These are phyloP conservation scores for Sporisorium iseilematis-ciliati DNA, from an alignment of 1,284 basidiomycete species.

Conservation along the genomic window DNA sequence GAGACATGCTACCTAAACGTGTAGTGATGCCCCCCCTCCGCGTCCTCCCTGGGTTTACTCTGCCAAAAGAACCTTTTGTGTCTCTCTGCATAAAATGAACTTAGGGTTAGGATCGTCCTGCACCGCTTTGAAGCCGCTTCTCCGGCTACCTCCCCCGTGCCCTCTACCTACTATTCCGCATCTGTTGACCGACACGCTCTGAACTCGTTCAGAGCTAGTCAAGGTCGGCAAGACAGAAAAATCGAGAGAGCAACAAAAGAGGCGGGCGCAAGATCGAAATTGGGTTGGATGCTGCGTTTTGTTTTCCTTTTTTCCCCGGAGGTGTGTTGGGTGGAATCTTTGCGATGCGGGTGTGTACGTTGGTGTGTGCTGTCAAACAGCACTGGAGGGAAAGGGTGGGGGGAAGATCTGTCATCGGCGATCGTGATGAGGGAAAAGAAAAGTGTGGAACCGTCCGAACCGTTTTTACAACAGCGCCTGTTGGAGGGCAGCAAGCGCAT, in stretches of 20 bases:
- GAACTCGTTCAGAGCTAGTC: not conserved
- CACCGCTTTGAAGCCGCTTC: constrained; percentile 47
- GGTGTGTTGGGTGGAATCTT: too few species aligned
- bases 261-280: constrained; percentile 54
- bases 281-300: constrained; percentile 30
- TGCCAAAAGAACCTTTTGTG: not conserved
- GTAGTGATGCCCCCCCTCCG: not conserved
- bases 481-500: not conserved
- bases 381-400: not conserved
- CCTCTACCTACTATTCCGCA: not conserved
- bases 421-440: too few species aligned
- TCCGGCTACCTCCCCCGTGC: constrained; percentile 9
- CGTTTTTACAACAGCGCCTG: not conserved
- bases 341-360: not conserved
- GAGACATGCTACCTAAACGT: not conserved
- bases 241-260: not conserved
- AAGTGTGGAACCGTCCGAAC: not conserved
- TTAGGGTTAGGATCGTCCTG: constrained; percentile 61
- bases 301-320: not conserved
- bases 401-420: constrained; percentile 8
- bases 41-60: not conserved
- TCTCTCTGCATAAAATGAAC: constrained; percentile 30
- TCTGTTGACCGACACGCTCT: constrained; percentile 4
- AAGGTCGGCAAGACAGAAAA: not conserved
- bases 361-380: constrained; percentile 10